Evolutionary conservation across 1,284 basidiomycete genomes (phyloP).

Genomic region (Microbotryomycetes sp.): DNA sequence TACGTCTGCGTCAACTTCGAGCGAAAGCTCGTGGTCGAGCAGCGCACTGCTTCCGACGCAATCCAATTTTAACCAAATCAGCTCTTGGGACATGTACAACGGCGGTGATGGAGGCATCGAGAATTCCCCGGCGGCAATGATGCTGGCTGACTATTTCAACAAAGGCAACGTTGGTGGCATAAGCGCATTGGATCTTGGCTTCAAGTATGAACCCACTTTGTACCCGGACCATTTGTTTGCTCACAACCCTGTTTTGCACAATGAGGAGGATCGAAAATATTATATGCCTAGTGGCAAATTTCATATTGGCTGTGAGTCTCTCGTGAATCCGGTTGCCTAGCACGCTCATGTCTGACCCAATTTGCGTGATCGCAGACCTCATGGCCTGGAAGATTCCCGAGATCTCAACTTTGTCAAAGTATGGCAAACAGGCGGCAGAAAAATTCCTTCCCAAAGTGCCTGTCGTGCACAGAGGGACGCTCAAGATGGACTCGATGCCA

Average conservation of each 20-base stretch:
- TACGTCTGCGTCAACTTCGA: background rate
- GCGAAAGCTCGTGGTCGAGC: background rate
- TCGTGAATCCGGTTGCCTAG: no score
- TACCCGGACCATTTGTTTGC: constrained; percentile 19
- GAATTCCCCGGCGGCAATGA: constrained; percentile 17
- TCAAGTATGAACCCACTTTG: constrained; percentile 20
- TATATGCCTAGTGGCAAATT: constrained; percentile 14
- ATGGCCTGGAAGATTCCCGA: constrained; percentile 20
- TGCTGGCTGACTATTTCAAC: constrained; percentile 30
- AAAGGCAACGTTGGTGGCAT: constrained; percentile 32
- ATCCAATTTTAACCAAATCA: background rate
- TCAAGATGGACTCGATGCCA: constrained; percentile 14
- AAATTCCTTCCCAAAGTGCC: constrained; percentile 22
- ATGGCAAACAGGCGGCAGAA: constrained; percentile 17
- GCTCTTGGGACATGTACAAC: background rate
- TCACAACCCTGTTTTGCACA: background rate
- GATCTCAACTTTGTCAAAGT: constrained; percentile 18
- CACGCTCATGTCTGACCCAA: no score
- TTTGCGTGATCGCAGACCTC: constrained; percentile 5
- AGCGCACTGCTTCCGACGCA: background rate
- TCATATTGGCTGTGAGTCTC: constrained; percentile 4
- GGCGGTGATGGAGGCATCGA: constrained; percentile 16
- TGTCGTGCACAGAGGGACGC: constrained; percentile 19
- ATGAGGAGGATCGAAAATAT: constrained; percentile 12
- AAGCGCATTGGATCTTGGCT: constrained; percentile 30